A percentile compares a stretch with the other conserved stretches of the same genome.
phyloP scores from a whole-genome alignment of 1,284 basidiomycete genomes.

The Taiwanofungus camphoratus region DNA sequence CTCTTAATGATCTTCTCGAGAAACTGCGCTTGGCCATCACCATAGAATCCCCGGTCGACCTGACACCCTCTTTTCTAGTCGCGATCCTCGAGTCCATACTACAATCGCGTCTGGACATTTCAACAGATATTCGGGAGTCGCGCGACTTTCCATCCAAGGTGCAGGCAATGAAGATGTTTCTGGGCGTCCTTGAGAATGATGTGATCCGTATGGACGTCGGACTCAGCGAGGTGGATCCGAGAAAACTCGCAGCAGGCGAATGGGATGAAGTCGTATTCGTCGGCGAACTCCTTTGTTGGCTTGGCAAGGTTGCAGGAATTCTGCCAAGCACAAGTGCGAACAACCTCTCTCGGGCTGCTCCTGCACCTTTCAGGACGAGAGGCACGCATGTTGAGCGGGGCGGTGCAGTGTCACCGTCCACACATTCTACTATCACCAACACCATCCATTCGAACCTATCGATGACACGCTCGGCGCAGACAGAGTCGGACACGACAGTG shows the following conservation, averaged over 20 bases:
- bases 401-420: slow-evolving; percentile 27
- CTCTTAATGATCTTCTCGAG: slow-evolving; percentile 43
- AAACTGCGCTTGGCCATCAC: slow-evolving; percentile 47
- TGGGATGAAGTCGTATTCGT: slow-evolving; percentile 60
- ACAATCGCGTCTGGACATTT: slow-evolving; percentile 40
- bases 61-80: slow-evolving; percentile 66
- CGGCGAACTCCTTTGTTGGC: slow-evolving; percentile 59
- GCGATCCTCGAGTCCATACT: slow-evolving; percentile 59
- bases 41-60: slow-evolving; percentile 54
- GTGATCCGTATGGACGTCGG: slow-evolving; percentile 55
- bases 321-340: slow-evolving; percentile 21
- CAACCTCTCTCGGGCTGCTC: slow-evolving; percentile 9
- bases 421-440: slow-evolving; percentile 31
- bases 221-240: slow-evolving; percentile 56
- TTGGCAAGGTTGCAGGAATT: slow-evolving; percentile 43
- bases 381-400: slow-evolving; percentile 1
- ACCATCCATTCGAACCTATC: slow-evolving; percentile 30
- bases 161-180: slow-evolving; percentile 69
- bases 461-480: slow-evolving; percentile 21
- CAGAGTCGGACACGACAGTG: slow-evolving; percentile 30
- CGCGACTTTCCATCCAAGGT: slow-evolving; percentile 36
- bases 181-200: slow-evolving; percentile 69
- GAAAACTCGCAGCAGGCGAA: slow-evolving; percentile 51
- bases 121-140: slow-evolving; percentile 34
- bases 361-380: not conserved